These are phyloP conservation scores for Cercospora janseana DNA, from an alignment of 2,329 filamentous ascomycete species.

Conservation along the genomic window DNA sequence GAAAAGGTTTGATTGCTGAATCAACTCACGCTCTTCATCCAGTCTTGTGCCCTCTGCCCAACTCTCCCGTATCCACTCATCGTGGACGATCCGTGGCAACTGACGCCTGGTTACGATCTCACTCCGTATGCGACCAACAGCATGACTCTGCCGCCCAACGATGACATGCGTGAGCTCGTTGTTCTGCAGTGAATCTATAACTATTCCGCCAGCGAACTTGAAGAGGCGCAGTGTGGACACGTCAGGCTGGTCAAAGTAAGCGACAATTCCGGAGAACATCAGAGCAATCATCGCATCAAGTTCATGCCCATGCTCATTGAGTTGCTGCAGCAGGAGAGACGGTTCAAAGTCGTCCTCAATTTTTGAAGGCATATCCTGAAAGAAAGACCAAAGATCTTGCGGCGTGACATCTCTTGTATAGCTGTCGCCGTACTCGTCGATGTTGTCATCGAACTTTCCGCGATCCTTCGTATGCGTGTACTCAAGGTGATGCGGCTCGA, in stretches of 20 bases:
- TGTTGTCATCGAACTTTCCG: conserved; percentile 57
- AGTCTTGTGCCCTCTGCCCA: conserved; percentile 76
- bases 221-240: conserved; percentile 19
- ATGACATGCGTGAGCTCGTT: conserved; percentile 69
- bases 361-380: conserved; percentile 53
- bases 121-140: conserved; percentile 30
- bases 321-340: conserved; percentile 55
- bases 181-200: conserved; percentile 54
- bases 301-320: conserved; percentile 55
- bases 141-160: conserved; percentile 47
- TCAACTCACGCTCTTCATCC: conserved; percentile 64
- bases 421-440: conserved; percentile 79
- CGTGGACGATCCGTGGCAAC: conserved; percentile 67
- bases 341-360: conserved; percentile 46
- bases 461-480: conserved; percentile 60
- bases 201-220: conserved; percentile 67
- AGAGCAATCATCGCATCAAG: conserved; percentile 53
- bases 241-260: conserved; percentile 47
- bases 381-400: conserved; percentile 59
- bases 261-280: conserved; percentile 51
- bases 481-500: conserved; percentile 69
- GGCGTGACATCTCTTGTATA: conserved; percentile 68
- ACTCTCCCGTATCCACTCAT: conserved; percentile 73
- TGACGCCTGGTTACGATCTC: conserved; percentile 31
- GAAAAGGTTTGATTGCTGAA: not conserved